Evolutionary conservation across 2,329 filamentous ascomycete species (phyloP), one percentile per base, ranked within the genome.

Genomic region (Pseudogymnoascus sp.): DNA sequence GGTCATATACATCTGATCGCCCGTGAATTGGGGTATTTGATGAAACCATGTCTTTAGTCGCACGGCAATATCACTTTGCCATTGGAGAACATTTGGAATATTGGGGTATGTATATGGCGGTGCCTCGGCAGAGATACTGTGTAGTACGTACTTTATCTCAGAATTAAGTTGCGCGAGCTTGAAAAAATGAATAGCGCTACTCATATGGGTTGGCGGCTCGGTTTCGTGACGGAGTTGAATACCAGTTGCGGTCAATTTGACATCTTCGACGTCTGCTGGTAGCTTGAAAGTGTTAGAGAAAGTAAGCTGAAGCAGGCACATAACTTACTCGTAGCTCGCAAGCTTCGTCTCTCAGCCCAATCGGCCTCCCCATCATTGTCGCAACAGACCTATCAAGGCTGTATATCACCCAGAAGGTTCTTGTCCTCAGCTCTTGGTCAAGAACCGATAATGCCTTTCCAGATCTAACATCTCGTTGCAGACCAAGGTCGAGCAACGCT

Each of bases 81-180:
- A 83, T 1, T 72, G 68, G 14, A 74, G 67, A 3, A 81, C 76
- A 50, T 81, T 75, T 6, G 74, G 72, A 1, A 81, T 72, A 1
- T 75, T 72, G 0, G 81, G 81, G 40, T 79, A 81, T 0, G 81
- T 78, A 61, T 82, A 83, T 6, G 70, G 70, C 0, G 81, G 81
- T 0, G 75, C 73, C 4, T 77, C 74, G 24, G 77, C 74, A n/a
- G 76, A 76, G 61, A 83, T 76, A 61, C 81, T 82, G 62, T 83
- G 81, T 37, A 80, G 77, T 2, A 83, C 74, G 59, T 82, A 83
- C 70, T 83, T 83, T n/a, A 83, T 82, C 67, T 84, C 81, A 0
- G 82, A 83, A 63, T 82, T 84, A 5, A 83, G 72, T 16, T 75
- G 77, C 0, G 78, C 73, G 0, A 80, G 73, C 59, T 71, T 75